These are phyloP conservation scores for Monosiga brevicollis DNA, from an alignment of 78 protist genomes.

Conservation along the genomic window DNA sequence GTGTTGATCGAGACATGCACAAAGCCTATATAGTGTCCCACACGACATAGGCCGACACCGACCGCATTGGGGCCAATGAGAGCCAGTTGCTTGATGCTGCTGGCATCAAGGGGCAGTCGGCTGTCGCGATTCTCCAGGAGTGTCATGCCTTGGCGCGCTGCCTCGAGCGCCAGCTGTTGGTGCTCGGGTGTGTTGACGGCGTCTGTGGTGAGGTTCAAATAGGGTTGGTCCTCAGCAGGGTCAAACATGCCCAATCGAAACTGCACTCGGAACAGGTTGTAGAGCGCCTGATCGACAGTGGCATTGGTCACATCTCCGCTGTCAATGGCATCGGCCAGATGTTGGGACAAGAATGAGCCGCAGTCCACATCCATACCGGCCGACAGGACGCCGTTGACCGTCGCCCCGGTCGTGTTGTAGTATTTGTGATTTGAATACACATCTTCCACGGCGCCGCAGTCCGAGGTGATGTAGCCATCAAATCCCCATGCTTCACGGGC, in stretches of 20 bases:
- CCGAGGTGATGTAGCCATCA: conserved; percentile 37
- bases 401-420: background rate
- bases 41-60: too few species aligned
- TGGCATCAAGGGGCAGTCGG: background rate
- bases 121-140: conserved; percentile 4
- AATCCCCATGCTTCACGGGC: conserved; percentile 27
- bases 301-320: background rate
- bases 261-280: background rate
- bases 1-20: too few species aligned
- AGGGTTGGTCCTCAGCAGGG: conserved; percentile 5
- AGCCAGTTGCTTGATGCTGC: conserved; percentile 3
- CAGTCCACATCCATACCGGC: conserved; percentile 32
- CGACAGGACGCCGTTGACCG: background rate
- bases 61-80: conserved; percentile 24
- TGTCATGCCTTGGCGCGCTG: conserved; percentile 7
- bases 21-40: too few species aligned
- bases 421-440: conserved; percentile 1
- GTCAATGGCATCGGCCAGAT: background rate
- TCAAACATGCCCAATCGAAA: conserved; percentile 31
- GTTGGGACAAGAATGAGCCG: conserved; percentile 4
- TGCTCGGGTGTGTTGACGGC: conserved; percentile 5
- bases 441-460: conserved; percentile 24
- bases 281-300: conserved; percentile 2
- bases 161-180: conserved; percentile 11
- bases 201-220: background rate